Base-by-base conservation (phyloP, 2,329 filamentous ascomycete species). In the Fusarium sp. region DNA sequence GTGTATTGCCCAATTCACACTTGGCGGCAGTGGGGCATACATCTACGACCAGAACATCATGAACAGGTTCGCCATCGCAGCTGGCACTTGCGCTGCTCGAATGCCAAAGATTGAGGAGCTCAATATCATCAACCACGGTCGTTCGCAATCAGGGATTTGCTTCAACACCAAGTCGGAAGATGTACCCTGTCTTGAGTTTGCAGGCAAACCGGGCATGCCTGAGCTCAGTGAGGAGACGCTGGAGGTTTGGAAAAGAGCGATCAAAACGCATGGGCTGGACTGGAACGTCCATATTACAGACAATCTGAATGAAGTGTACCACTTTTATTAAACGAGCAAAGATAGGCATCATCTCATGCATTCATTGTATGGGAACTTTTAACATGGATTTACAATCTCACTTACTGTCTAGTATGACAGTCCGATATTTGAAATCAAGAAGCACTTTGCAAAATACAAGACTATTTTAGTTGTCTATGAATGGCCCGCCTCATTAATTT, bases 21-120 rank as follows among this genome's bases (percentile, higher is more conserved):
- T 10, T 21, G 9, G 11, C 10, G 18, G 16, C 3, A 25, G 12
- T n/a, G 32, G 14, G 12, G 32, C 23, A 8, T 53, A 20, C n/a
- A 14, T 14, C 1, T 37, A 56, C 7, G 37, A 41, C 9, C 49
- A 42, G 25, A 30, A 20, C 4, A 28, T 23, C 23, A 40, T 66
- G 23, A 43, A 66, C 20, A 27, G 20, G 6, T 66, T 66, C 7
- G 45, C 46, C 16, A 32, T 58, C 10, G 55, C 63, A 9, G 46
- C 63, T 14, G 63, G 32, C 2, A 46, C 32, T 43, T 54, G 47
- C 23, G 55, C 50, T 8, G n/a, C 45, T 18, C 21, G 14, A 5
- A 66, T 66, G 63, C 61, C 45, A 1, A 51, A 51, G 11, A 30
- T 66, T 11, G 21, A 28, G 11, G 60, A 53, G n/a, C 10, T 65